Evolutionary conservation across 345 rosid species (phyloP).

Genomic region (Nephelium lappaceum): DNA sequence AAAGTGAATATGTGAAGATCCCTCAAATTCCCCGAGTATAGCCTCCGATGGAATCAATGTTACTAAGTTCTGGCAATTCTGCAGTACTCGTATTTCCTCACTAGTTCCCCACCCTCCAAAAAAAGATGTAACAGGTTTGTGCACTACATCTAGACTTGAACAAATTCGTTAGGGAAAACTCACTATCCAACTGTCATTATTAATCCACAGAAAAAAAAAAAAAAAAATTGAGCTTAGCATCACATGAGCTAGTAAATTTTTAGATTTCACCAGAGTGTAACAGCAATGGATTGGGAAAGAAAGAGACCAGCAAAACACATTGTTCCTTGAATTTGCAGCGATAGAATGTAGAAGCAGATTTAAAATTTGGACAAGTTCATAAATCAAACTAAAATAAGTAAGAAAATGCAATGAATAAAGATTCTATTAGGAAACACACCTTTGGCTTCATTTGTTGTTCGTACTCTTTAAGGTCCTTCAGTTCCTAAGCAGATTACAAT

Average conservation of each 20-base stretch:
- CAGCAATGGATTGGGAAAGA: not conserved
- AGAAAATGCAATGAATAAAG: constrained; percentile 1
- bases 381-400: constrained; percentile 5
- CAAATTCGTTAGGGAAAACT: not conserved
- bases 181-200: not conserved
- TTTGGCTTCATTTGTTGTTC: constrained; percentile 92
- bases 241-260: not conserved
- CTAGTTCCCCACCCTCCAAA: not conserved
- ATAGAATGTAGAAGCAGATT: not conserved
- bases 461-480: constrained; percentile 78
- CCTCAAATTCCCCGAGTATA: not conserved
- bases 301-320: not conserved
- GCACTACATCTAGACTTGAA: constrained; percentile 4
- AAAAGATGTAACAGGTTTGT: not conserved
- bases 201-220: not conserved
- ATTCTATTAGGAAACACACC: constrained; percentile 44
- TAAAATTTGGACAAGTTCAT: not conserved
- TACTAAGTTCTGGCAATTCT: not conserved
- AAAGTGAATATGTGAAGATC: not conserved
- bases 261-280: not conserved
- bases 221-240: not conserved
- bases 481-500: constrained; percentile 58
- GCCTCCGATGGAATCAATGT: not conserved
- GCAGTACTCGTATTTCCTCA: not conserved
- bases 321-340: not conserved